A percentile compares a stretch with the other conserved stretches of the same genome.
phyloP scores from a whole-genome alignment of 108 stramenopile genomes.

The Pseudonitzschia pungens region DNA sequence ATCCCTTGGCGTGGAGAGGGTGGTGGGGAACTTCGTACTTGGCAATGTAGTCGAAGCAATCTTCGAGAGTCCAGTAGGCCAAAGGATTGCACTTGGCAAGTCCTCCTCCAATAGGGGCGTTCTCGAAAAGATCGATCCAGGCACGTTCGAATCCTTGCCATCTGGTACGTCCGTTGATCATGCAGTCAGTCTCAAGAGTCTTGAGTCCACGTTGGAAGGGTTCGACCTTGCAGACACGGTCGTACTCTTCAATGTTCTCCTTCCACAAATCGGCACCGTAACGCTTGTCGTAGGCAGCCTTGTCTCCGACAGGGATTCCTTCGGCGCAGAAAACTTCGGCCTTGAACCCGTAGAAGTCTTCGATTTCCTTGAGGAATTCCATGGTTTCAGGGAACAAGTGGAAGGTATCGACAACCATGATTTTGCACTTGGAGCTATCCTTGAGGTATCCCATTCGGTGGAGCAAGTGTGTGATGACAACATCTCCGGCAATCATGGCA shows the following conservation, averaged over 20 bases:
- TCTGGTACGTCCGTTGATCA: constrained; percentile 97
- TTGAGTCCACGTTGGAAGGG: constrained; percentile 96
- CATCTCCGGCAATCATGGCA: constrained; percentile 91
- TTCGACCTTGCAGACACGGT: constrained; percentile 97
- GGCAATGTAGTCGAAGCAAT: constrained; percentile 96
- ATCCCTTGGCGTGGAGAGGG: constrained; percentile 96
- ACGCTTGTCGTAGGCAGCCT: constrained; percentile 83
- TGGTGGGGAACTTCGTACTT: constrained; percentile 95
- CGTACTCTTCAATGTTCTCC: constrained; percentile 95
- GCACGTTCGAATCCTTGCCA: constrained; percentile 98
- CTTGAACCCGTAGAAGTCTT: constrained; percentile 93
- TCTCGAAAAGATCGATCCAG: constrained; percentile 91
- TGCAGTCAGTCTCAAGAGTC: constrained; percentile 91
- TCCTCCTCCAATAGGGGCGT: constrained; percentile 92
- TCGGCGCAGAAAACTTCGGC: constrained; percentile 92
- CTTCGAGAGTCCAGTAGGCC: constrained; percentile 97
- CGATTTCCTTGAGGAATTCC: constrained; percentile 82
- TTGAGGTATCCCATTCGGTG: constrained; percentile 82
- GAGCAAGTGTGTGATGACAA: constrained; percentile 86
- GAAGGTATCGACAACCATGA: constrained; percentile 96
- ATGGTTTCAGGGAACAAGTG: constrained; percentile 96
- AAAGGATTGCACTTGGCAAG: constrained; percentile 95
- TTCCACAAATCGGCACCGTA: constrained; percentile 96
- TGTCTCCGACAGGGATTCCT: constrained; percentile 83
- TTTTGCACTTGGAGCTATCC: constrained; percentile 62